phyloP scores from a whole-genome alignment of 768 basidiomycete species.

The Lactarius sanguifluus region DNA sequence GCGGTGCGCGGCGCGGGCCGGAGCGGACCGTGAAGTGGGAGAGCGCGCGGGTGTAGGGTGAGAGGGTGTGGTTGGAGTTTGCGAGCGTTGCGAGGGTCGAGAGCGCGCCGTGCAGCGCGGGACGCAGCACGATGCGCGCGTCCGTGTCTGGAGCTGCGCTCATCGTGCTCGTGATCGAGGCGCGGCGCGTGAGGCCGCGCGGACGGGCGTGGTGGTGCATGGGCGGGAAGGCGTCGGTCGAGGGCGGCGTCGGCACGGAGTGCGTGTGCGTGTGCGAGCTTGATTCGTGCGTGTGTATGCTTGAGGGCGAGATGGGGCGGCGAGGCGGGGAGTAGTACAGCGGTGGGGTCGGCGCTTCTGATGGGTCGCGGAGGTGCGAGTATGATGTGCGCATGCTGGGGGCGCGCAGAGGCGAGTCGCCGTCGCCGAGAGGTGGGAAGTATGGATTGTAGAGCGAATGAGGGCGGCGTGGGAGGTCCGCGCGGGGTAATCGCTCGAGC shows the following conservation, averaged over 20 bases:
- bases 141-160: constrained; percentile 39
- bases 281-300: constrained; percentile 51
- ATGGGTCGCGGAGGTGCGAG: constrained; percentile 27
- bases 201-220: not conserved
- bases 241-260: constrained; percentile 49
- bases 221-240: constrained; percentile 35
- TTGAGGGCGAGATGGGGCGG: constrained; percentile 51
- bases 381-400: constrained; percentile 26
- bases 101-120: constrained; percentile 67
- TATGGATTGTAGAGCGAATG: constrained; percentile 25
- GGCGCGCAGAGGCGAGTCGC: not conserved
- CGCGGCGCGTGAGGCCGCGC: constrained; percentile 34
- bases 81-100: constrained; percentile 85
- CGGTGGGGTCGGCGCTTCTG: constrained; percentile 33
- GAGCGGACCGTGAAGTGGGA: constrained; percentile 93
- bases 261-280: constrained; percentile 47
- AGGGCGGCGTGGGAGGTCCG: constrained; percentile 18
- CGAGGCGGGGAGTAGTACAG: constrained; percentile 33
- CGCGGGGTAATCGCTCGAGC: constrained; percentile 10
- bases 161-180: constrained; percentile 40
- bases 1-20: constrained; percentile 57
- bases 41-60: constrained; percentile 87
- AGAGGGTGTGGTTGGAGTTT: constrained; percentile 89
- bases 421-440: constrained; percentile 12
- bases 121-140: constrained; percentile 56